phyloP scores from a whole-genome alignment of 2,329 filamentous ascomycete genomes.

The Aureobasidium namibiae region DNA sequence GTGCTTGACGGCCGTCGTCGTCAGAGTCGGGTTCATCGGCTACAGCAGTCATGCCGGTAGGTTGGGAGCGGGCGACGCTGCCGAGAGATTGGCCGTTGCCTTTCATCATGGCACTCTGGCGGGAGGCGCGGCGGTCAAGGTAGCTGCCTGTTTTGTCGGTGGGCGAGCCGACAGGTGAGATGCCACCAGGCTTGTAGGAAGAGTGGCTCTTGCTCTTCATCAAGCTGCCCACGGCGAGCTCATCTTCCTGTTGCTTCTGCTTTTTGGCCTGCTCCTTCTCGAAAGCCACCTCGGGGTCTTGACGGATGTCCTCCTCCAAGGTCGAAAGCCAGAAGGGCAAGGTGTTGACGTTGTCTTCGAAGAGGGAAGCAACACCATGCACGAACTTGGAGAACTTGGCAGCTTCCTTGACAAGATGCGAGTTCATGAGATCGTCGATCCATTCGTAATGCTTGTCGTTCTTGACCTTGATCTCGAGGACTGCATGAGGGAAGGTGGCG shows the following conservation, averaged over 20 bases:
- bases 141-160: slow-evolving; percentile 38
- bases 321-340: slow-evolving; percentile 94
- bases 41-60: slow-evolving; percentile 25
- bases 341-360: slow-evolving; percentile 90
- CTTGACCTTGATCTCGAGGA: slow-evolving; percentile 84
- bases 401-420: slow-evolving; percentile 82
- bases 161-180: slow-evolving; percentile 61
- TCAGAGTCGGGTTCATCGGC: slow-evolving; percentile 42
- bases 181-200: slow-evolving; percentile 22
- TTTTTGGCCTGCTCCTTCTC: slow-evolving; percentile 82
- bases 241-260: slow-evolving; percentile 74
- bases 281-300: slow-evolving; percentile 83
- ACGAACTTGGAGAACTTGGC: slow-evolving; percentile 96
- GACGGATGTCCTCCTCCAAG: slow-evolving; percentile 86
- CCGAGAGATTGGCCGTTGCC: slow-evolving; percentile 14
- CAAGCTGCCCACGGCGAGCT: slow-evolving; percentile 81
- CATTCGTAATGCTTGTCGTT: slow-evolving; percentile 66
- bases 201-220: slow-evolving; percentile 40
- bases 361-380: slow-evolving; percentile 82
- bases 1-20: slow-evolving; percentile 36
- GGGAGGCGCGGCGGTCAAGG: background rate
- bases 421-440: slow-evolving; percentile 86
- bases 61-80: slow-evolving; percentile 16
- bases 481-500: slow-evolving; percentile 78
- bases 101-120: slow-evolving; percentile 15